phyloP scores from a whole-genome alignment of 352 stramenopile species.

The Phytophthora brassicae region DNA sequence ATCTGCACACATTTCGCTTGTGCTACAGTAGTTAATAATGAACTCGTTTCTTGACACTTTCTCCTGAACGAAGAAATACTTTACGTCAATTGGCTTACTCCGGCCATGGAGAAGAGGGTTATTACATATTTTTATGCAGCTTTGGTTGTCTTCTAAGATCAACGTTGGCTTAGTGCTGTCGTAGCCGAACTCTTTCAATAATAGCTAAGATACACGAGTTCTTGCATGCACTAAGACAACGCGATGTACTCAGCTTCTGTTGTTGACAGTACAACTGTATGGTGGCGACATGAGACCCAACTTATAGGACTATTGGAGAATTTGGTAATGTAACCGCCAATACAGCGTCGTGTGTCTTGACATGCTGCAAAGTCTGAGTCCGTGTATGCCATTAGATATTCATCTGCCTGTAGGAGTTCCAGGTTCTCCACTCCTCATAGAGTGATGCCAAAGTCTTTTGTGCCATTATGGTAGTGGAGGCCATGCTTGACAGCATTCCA shows the following conservation, averaged over 20 bases:
- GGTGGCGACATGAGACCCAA: background rate
- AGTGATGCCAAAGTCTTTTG: too few species aligned
- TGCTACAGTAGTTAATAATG: slow-evolving; percentile 11
- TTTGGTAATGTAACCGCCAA: slow-evolving; percentile 9
- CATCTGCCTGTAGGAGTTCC: slow-evolving; percentile 5
- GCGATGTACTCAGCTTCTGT: too few species aligned
- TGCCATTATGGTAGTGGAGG: background rate
- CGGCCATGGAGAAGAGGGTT: slow-evolving; percentile 5
- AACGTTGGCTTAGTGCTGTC: slow-evolving; percentile 15
- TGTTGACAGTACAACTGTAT: background rate
- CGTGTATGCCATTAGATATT: slow-evolving; percentile 6
- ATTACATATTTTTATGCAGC: slow-evolving; percentile 14
- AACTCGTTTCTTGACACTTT: slow-evolving; percentile 5
- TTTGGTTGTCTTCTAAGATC: slow-evolving; percentile 26
- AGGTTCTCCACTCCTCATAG: background rate
- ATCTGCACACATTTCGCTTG: too few species aligned
- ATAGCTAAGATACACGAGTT: slow-evolving; percentile 8
- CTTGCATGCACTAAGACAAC: slow-evolving; percentile 3
- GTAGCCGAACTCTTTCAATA: slow-evolving; percentile 12
- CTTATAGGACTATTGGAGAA: slow-evolving; percentile 8
- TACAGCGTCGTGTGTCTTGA: slow-evolving; percentile 1
- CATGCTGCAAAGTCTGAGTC: slow-evolving; percentile 10
- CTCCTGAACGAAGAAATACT: slow-evolving; percentile 14
- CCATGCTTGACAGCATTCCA: slow-evolving; percentile 4
- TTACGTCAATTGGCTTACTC: slow-evolving; percentile 13